These are phyloP conservation scores for Arthroderma uncinatum DNA, from an alignment of 2,329 filamentous ascomycete species.

Conservation along the genomic window DNA sequence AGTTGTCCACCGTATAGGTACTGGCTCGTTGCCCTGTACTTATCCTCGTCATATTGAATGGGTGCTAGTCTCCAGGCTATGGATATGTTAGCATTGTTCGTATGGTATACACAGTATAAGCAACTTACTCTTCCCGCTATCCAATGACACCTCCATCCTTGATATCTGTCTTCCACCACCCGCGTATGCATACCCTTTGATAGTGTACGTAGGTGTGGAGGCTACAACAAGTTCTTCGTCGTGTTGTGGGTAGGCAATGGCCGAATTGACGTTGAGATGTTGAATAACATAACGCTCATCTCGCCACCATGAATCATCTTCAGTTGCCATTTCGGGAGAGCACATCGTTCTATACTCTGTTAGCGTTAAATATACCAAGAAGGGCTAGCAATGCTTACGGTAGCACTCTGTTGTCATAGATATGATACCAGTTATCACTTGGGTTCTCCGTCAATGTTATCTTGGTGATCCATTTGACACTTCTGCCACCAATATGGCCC, in stretches of 20 bases:
- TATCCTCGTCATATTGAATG: constrained; percentile 74
- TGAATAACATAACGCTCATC: constrained; percentile 91
- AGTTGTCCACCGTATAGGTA: constrained; percentile 62
- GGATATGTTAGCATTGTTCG: not conserved
- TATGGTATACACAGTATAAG: not conserved
- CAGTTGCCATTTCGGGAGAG: constrained; percentile 65
- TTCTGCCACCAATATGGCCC: constrained; percentile 81
- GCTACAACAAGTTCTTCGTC: constrained; percentile 52
- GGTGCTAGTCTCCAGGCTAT: constrained; percentile 61
- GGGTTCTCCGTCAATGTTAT: constrained; percentile 67
- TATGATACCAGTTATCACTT: constrained; percentile 91
- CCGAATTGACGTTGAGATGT: constrained; percentile 79
- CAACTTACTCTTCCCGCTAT: constrained; percentile 55
- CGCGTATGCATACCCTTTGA: constrained; percentile 75
- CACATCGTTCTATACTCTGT: constrained; percentile 52
- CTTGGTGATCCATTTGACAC: constrained; percentile 83
- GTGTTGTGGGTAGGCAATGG: constrained; percentile 67
- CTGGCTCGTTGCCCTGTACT: constrained; percentile 57
- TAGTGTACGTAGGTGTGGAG: constrained; percentile 46
- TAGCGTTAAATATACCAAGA: constrained; percentile 7
- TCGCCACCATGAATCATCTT: constrained; percentile 65
- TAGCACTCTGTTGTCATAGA: constrained; percentile 82
- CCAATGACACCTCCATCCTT: constrained; percentile 69
- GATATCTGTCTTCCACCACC: constrained; percentile 78
- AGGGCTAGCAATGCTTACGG: constrained; percentile 38